Base-by-base conservation (phyloP, 2,329 filamentous ascomycete species). In the Lasiodiplodia theobromae region DNA sequence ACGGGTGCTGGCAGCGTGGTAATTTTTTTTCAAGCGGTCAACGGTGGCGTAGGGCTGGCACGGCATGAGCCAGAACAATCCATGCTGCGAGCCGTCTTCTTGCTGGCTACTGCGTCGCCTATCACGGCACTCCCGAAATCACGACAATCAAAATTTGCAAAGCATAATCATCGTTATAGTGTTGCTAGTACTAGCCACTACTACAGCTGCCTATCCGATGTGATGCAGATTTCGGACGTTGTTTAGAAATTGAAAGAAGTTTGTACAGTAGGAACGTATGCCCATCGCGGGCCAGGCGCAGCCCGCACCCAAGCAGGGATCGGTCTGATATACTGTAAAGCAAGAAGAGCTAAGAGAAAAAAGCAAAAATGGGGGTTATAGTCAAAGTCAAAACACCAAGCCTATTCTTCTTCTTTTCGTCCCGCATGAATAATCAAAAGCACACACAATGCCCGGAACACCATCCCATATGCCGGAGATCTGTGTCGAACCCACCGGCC, bases 91-190 rank as follows among this genome's bases (percentile, higher is more conserved):
- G 40, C 40, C 40, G 40, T 47, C 31, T 34, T 34, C 31, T 10
- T 34, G 31, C 31, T 47, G 44, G 18, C 28, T 4, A 21, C 11
- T 25, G 51, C 40, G 6, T 47, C n/a, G 40, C 51, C 51, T 23
- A 28, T 53, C 25, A 23, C 31, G 31, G 8, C 31, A 34, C 31
- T 34, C 8, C 31, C 28, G 51, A 31, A 34, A 25, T 18, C 18
- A 28, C 28, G 28, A 28, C 28, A 28, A 28, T 28, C 4, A 18
- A 44, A 60, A 37, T 12, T 40, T 11, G 47, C 34, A 31, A 52
- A 64, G 60, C 60, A 64, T 64, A 52, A 64, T 53, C 60, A 64
- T 64, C 60, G 60, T 64, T 64, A 64, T 16, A 38, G 60, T 64
- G 60, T 51, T 31, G 60, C 60, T 52, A 64, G 51, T 47, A 38